A percentile compares a stretch with the other conserved stretches of the same genome.
Conservation (phyloP, 2,329 filamentous ascomycete genomes). For the Arthrobotrys pseudoclavata region DNA sequence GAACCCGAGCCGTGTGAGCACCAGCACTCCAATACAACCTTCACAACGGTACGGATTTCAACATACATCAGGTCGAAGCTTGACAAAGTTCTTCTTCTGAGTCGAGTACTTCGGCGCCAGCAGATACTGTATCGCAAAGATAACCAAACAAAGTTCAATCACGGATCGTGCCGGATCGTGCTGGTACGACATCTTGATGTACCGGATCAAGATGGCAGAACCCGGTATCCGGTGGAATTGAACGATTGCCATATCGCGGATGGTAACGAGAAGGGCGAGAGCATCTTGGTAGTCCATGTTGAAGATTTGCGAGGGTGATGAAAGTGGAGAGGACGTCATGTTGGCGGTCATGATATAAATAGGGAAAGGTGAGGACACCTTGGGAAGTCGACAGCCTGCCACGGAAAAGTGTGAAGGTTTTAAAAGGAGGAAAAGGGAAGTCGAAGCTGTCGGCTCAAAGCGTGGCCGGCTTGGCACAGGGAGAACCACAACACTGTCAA, state of each 20-base stretch:
- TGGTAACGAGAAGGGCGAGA: constrained; percentile 70
- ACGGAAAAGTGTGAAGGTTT: constrained; percentile 31
- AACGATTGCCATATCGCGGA: constrained; percentile 72
- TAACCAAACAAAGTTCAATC: constrained; percentile 90
- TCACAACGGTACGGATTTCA: constrained; percentile 35
- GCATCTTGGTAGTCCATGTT: constrained; percentile 73
- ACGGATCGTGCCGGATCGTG: constrained; percentile 94
- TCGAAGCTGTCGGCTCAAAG: constrained; percentile 35
- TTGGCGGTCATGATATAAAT: constrained; percentile 48
- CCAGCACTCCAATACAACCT: constrained; percentile 3
- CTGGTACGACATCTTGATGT: constrained; percentile 97
- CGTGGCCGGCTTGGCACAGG: constrained; percentile 43
- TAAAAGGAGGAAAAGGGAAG: constrained; percentile 34
- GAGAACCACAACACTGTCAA: constrained; percentile 4
- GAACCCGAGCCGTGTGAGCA: constrained; percentile 43
- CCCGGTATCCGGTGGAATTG: constrained; percentile 92
- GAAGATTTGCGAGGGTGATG: constrained; percentile 53
- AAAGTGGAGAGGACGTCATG: constrained; percentile 45
- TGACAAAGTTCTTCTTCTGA: constrained; percentile 88
- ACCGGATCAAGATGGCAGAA: constrained; percentile 92
- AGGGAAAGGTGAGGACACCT: constrained; percentile 35
- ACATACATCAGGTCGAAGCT: constrained; percentile 81
- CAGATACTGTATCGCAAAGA: constrained; percentile 95
- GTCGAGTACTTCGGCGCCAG: constrained; percentile 93
- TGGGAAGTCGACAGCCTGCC: constrained; percentile 15